phyloP scores from a whole-genome alignment of 192 early-diverging fungal genomes.

The Podila epigama region DNA sequence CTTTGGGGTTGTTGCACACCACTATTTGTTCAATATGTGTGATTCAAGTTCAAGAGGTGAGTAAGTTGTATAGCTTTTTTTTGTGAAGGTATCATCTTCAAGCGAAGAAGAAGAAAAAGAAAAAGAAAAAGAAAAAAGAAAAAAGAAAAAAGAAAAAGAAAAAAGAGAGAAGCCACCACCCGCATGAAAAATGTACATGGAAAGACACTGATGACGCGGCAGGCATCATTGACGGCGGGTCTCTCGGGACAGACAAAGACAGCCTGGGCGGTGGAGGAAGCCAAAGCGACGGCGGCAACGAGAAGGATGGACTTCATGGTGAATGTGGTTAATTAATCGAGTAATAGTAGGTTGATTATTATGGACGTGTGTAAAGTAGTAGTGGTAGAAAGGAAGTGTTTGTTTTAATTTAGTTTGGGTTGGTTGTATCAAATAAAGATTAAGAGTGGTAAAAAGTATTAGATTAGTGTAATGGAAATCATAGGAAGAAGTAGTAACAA shows the following conservation, averaged over 20 bases:
- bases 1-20: conserved; percentile 10
- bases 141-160: not conserved
- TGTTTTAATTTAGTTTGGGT: conserved; percentile 8
- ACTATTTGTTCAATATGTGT: conserved; percentile 1
- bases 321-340: not conserved
- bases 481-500: too few relatives aligned
- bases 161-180: not conserved
- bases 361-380: not conserved
- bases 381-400: not conserved
- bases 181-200: not conserved
- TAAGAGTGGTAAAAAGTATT: too few relatives aligned
- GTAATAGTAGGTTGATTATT: not conserved
- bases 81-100: too few relatives aligned
- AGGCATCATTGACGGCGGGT: not conserved
- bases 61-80: too few relatives aligned
- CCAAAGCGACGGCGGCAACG: not conserved
- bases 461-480: too few relatives aligned
- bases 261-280: not conserved
- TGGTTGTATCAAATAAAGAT: too few relatives aligned
- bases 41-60: too few relatives aligned
- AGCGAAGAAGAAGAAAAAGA: not conserved
- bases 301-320: conserved; percentile 2
- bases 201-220: not conserved
- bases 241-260: conserved; percentile 4
- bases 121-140: not conserved